Evolutionary conservation across 768 basidiomycete species (phyloP), one percentile per base, ranked within the genome.

Genomic region (Hericium coralloides): DNA sequence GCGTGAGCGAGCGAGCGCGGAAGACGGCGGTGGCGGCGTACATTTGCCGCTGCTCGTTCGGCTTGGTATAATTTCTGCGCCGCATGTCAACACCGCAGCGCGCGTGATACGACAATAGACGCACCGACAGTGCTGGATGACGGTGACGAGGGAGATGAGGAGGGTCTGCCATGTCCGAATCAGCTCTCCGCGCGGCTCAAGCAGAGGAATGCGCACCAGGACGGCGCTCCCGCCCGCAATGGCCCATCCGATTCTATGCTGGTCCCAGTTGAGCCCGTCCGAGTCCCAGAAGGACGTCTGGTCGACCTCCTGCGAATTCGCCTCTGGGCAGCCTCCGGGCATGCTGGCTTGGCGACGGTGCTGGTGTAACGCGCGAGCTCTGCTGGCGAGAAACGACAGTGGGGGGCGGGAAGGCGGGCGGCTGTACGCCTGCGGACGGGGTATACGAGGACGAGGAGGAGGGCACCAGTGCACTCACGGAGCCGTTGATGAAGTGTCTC

Each of bases 11-110:
- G 17, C 50, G 49, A 41, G 18, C 26, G 2, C 36, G 50, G 39
- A 37, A 48, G 22, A 23, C 50, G 43, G 45, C 49, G 52, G 45
- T 49, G 52, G 14, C 48, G 15, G 59, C 66, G 64, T 65, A 89
- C 90, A 92, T 81, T 71, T 92, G 90, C 53, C 89, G 83, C 67
- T 92, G 90, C 67, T 92, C 83, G 41, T 70, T 69, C 7, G 75
- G 86, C 49, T 83, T 84, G 41, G 76, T 84, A 63, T 92, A 92
- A 65, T 83, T 84, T 60, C 88, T 91, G 39, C 12, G 26, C 9
- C n/a, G 9, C 43, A 8, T 17, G 2, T 18, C n/a, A 45, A 17
- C 31, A 45, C 2, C 8, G 15, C 14, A 45, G n/a, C 5, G 8
- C 31, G 20, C 18, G 7, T 9, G 17, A 2, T n/a, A 4, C 43